phyloP scores from a whole-genome alignment of 164 flowering plant genomes.

The Tetracentron sinense region DNA sequence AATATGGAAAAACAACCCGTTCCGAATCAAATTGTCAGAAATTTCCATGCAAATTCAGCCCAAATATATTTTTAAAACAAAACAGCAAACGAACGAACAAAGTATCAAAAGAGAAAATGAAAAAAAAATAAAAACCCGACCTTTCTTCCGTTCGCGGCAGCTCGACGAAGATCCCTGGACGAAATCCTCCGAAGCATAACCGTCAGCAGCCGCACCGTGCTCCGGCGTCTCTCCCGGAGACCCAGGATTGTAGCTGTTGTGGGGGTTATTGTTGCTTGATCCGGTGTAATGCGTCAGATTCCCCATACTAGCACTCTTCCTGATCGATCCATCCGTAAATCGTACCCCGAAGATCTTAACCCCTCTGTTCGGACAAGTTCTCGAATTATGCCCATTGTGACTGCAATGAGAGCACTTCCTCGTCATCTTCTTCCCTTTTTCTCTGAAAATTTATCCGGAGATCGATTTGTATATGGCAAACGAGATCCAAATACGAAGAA shows the following conservation, averaged over 20 bases:
- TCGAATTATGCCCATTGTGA: slow-evolving; percentile 83
- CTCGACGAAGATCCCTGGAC: slow-evolving; percentile 72
- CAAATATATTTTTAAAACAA: too few species aligned
- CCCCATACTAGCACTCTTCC: slow-evolving; percentile 95
- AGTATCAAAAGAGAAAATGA: neutral
- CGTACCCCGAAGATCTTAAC: slow-evolving; percentile 87
- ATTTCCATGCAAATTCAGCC: neutral
- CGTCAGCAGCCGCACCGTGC: slow-evolving; percentile 48
- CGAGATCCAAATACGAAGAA: neutral
- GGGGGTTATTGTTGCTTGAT: slow-evolving; percentile 16
- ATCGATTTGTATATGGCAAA: neutral
- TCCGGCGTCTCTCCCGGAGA: slow-evolving; percentile 65
- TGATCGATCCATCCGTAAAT: slow-evolving; percentile 76
- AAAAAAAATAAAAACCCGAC: slow-evolving; percentile 26
- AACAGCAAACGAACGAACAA: too few species aligned
- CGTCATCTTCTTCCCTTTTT: slow-evolving; percentile 43
- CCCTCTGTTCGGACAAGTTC: slow-evolving; percentile 87
- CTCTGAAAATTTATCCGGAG: neutral
- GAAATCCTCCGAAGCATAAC: slow-evolving; percentile 88
- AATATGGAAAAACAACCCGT: too few species aligned
- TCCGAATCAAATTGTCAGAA: neutral
- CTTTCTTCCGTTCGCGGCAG: slow-evolving; percentile 81
- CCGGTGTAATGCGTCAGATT: slow-evolving; percentile 61
- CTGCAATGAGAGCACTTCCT: slow-evolving; percentile 86
- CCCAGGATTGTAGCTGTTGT: slow-evolving; percentile 21